These are phyloP conservation scores for Simmondsia chinensis DNA, from an alignment of 148 eudicot species.

Conservation along the genomic window DNA sequence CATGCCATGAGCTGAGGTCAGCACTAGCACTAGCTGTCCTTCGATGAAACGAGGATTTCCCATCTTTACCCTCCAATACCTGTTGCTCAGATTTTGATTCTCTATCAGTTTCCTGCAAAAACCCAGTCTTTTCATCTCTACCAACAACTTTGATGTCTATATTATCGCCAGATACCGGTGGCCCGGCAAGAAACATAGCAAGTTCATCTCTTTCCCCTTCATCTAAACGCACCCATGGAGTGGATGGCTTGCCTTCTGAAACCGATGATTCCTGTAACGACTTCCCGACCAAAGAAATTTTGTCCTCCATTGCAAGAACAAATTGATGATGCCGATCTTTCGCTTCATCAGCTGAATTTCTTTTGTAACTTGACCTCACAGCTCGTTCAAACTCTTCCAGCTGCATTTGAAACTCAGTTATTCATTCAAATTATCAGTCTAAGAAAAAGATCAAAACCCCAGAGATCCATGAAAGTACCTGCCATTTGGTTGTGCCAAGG, in stretches of 20 bases:
- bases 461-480: constrained; percentile 40
- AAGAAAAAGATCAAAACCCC: neutral
- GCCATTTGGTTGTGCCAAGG: constrained; percentile 82
- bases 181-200: constrained; percentile 61
- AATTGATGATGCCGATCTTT: constrained; percentile 55
- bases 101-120: constrained; percentile 14
- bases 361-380: constrained; percentile 42
- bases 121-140: constrained; percentile 10
- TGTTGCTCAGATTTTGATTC: constrained; percentile 15
- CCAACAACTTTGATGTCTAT: constrained; percentile 11
- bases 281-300: constrained; percentile 37
- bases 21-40: constrained; percentile 78
- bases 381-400: constrained; percentile 79
- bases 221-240: constrained; percentile 60
- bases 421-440: constrained; percentile 3
- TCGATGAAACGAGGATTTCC: constrained; percentile 46
- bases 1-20: constrained; percentile 59
- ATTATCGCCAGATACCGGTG: constrained; percentile 12
- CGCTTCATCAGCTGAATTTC: constrained; percentile 38
- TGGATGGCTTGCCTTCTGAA: constrained; percentile 39
- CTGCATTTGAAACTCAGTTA: constrained; percentile 22
- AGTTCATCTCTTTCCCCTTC: constrained; percentile 69
- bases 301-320: constrained; percentile 49
- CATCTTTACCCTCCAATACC: constrained; percentile 24
- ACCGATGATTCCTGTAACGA: constrained; percentile 32